phyloP scores from a whole-genome alignment of 306 rosid species.

The Senna siamea region DNA sequence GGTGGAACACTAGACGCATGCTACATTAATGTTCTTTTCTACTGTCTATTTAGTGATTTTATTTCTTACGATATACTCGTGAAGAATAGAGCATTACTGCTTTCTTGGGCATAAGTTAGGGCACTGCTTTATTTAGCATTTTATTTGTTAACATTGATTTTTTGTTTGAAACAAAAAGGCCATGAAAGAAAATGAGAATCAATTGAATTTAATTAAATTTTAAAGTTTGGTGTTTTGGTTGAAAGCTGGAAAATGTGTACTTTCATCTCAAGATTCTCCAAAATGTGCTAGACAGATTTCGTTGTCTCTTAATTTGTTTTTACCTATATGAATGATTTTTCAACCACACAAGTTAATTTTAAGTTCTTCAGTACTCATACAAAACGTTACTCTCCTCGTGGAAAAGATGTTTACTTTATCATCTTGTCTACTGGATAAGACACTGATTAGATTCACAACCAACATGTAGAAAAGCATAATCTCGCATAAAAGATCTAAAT shows the following conservation, averaged over 20 bases:
- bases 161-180: constrained; percentile 23
- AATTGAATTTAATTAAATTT: neutral
- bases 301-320: constrained; percentile 34
- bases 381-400: constrained; percentile 28
- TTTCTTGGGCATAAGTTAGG: neutral
- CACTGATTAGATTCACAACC: constrained; percentile 29
- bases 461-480: neutral
- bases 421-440: constrained; percentile 23
- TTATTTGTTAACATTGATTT: no score
- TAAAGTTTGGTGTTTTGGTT: no score
- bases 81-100: neutral
- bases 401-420: constrained; percentile 32
- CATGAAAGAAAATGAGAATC: constrained; percentile 26
- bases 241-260: neutral
- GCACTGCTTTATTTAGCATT: neutral
- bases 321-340: constrained; percentile 2
- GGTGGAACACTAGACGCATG: constrained; percentile 2
- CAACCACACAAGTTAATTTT: constrained; percentile 11
- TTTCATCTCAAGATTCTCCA: constrained; percentile 41
- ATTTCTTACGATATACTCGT: neutral
- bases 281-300: constrained; percentile 35
- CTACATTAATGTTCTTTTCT: neutral
- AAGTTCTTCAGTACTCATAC: no score
- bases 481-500: neutral
- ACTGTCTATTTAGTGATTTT: constrained; percentile 2